Conservation (phyloP, 73 alveolate species). For the Paramecium primaurelia region DNA sequence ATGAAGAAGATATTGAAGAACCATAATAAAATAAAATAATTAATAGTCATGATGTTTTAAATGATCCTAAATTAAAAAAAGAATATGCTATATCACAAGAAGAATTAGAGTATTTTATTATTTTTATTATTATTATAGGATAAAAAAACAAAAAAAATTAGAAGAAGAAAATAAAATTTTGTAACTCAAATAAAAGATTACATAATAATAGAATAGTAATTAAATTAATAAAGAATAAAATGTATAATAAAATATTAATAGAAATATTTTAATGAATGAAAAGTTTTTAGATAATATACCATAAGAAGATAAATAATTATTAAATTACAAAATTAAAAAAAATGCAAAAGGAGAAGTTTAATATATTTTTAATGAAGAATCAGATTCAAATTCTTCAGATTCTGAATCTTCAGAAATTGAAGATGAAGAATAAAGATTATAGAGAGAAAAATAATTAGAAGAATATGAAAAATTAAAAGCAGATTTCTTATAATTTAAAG, state of each 20-base stretch:
- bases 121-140: not conserved
- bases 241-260: not conserved
- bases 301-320: not conserved
- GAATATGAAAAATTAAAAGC: slow-evolving; percentile 63
- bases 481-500: slow-evolving; percentile 60
- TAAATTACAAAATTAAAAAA: slow-evolving; percentile 21
- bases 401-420: slow-evolving; percentile 30
- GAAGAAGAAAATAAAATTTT: not conserved
- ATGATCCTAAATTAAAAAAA: slow-evolving; percentile 65
- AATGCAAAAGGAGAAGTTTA: slow-evolving; percentile 36
- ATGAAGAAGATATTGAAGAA: slow-evolving; percentile 69
- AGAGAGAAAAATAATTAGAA: slow-evolving; percentile 60
- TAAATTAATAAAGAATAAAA: not conserved
- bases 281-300: slow-evolving; percentile 51
- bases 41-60: slow-evolving; percentile 69
- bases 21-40: slow-evolving; percentile 49
- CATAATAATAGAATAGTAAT: not conserved
- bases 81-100: slow-evolving; percentile 30
- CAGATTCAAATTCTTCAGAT: not conserved
- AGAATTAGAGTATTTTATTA: not conserved
- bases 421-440: slow-evolving; percentile 48
- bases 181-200: not conserved
- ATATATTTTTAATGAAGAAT: not conserved
- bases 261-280: slow-evolving; percentile 51
- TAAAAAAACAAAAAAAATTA: not conserved